These are phyloP conservation scores for Metschnikowia picachoensis DNA, from an alignment of 805 yeast genomes.

Conservation along the genomic window DNA sequence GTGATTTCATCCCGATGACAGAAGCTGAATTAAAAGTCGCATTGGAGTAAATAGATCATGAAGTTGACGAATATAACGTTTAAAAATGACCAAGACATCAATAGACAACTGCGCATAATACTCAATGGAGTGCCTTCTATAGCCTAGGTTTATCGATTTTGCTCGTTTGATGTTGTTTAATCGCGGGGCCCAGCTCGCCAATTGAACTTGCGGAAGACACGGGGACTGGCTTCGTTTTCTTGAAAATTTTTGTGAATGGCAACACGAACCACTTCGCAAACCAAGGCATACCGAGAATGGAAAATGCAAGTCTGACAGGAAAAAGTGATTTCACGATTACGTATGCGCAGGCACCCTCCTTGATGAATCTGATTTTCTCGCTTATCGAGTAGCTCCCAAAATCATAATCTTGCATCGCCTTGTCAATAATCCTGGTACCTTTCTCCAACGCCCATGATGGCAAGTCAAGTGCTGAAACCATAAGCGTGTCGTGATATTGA, in stretches of 20 bases:
- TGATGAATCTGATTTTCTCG: conserved; percentile 51
- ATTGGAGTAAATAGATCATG: conserved; percentile 24
- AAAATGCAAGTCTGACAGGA: conserved; percentile 50
- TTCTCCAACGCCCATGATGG: conserved; percentile 60
- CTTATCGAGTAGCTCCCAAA: conserved; percentile 36
- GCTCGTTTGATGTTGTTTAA: conserved; percentile 16
- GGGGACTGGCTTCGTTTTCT: conserved; percentile 1
- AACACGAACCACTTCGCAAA: conserved; percentile 49
- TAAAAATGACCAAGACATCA: conserved; percentile 1
- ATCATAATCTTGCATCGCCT: conserved; percentile 39
- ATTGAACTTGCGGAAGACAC: not conserved
- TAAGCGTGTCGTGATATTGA: conserved; percentile 43
- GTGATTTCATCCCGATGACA: conserved; percentile 37
- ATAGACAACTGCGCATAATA: no score
- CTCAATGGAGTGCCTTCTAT: conserved; percentile 11
- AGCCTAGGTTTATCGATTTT: conserved; percentile 35
- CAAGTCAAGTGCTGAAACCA: conserved; percentile 43
- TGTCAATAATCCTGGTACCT: conserved; percentile 57
- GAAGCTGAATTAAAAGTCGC: conserved; percentile 26
- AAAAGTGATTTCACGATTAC: conserved; percentile 59
- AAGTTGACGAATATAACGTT: conserved; percentile 9
- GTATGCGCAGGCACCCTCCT: conserved; percentile 76
- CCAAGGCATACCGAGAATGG: conserved; percentile 53
- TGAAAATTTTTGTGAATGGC: conserved; percentile 36
- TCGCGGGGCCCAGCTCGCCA: conserved; percentile 6